phyloP scores from a whole-genome alignment of 306 rosid genomes.

The Cicer bijugum region DNA sequence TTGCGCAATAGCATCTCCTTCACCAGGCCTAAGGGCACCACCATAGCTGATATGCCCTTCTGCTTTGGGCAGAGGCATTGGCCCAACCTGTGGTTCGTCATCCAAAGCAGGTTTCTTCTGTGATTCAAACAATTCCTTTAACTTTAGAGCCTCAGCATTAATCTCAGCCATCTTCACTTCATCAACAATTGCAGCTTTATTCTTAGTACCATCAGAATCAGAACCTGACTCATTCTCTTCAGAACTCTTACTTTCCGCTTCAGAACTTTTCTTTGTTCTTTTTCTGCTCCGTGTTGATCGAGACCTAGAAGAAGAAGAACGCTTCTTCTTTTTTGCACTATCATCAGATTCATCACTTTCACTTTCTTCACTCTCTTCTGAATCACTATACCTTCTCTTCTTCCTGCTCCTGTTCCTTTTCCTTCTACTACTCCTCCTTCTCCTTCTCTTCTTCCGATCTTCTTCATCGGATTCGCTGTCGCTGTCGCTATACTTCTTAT shows the following conservation, averaged over 20 bases:
- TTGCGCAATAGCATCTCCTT: conserved; percentile 97
- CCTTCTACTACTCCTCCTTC: conserved; percentile 36
- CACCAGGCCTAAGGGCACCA: conserved; percentile 98
- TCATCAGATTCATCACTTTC: conserved; percentile 51
- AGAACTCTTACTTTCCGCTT: conserved; percentile 50
- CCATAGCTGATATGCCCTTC: conserved; percentile 99
- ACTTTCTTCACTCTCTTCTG: conserved; percentile 55
- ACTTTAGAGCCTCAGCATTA: conserved; percentile 60
- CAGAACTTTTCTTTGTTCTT: conserved; percentile 44
- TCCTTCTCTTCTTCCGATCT: conserved; percentile 53
- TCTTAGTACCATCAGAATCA: conserved; percentile 50
- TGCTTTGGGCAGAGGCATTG: conserved; percentile 88
- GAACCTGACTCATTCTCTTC: conserved; percentile 55
- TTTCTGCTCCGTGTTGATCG: conserved; percentile 47
- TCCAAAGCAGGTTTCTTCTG: conserved; percentile 80
- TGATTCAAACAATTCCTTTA: conserved; percentile 74
- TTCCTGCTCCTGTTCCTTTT: conserved; percentile 36
- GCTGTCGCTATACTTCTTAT: conserved; percentile 51
- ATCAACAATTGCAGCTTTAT: conserved; percentile 42
- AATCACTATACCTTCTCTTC: conserved; percentile 58
- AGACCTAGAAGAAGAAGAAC: conserved; percentile 35
- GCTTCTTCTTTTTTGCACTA: conserved; percentile 51
- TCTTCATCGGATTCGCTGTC: conserved; percentile 54
- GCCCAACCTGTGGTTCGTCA: conserved; percentile 79
- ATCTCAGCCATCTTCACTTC: conserved; percentile 52